These are phyloP conservation scores for Cnidoscolus chayamansa DNA, from an alignment of 441 rosid genomes.

Conservation along the genomic window DNA sequence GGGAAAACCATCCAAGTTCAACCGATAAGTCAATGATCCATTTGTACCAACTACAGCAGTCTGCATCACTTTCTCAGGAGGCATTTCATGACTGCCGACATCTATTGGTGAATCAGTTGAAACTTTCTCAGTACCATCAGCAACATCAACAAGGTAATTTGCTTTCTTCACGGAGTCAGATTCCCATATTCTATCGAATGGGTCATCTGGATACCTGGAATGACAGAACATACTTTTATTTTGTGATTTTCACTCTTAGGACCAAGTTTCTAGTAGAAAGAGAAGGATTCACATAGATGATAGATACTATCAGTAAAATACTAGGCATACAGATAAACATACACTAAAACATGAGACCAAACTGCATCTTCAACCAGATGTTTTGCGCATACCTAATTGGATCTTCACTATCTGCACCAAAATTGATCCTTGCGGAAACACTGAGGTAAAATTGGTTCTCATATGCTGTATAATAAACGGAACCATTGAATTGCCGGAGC, in stretches of 20 bases:
- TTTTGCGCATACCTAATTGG: conserved; percentile 62
- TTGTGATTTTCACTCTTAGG: background rate
- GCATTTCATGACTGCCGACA: conserved; percentile 37
- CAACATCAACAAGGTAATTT: conserved; percentile 93
- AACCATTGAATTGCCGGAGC: conserved; percentile 92
- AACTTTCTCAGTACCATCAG: conserved; percentile 68
- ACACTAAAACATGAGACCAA: conserved; percentile 2
- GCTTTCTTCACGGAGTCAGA: conserved; percentile 76
- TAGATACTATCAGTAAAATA: background rate
- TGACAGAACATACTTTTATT: conserved; percentile 9
- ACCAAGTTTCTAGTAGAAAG: conserved; percentile 1
- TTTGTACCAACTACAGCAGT: conserved; percentile 96
- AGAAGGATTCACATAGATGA: conserved; percentile 12
- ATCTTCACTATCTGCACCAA: conserved; percentile 81
- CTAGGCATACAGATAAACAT: background rate
- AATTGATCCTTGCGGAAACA: conserved; percentile 87
- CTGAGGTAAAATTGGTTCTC: conserved; percentile 73
- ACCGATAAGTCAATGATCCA: conserved; percentile 75
- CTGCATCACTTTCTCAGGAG: conserved; percentile 96
- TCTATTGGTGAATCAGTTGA: conserved; percentile 64
- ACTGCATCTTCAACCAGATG: conserved; percentile 22
- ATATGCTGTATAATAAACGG: conserved; percentile 51
- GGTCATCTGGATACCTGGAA: conserved; percentile 96
- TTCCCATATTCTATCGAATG: conserved; percentile 93
- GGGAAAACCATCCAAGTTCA: conserved; percentile 91